Conservation (phyloP, 2,329 filamentous ascomycete genomes). For the Claviceps monticola region DNA sequence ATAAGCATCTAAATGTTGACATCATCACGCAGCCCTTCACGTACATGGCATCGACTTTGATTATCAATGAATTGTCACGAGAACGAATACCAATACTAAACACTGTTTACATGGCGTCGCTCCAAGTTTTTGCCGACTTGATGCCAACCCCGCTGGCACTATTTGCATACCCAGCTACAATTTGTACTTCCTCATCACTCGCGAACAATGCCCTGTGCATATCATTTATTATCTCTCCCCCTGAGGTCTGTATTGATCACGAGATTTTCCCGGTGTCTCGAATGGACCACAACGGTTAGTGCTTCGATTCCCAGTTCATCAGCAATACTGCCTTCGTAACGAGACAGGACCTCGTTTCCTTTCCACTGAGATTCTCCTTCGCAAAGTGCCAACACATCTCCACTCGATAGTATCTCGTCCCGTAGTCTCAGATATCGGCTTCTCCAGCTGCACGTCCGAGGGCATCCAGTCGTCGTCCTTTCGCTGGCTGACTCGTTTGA, state of each 20-base stretch:
- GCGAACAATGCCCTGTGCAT: not conserved
- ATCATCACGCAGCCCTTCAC: no score
- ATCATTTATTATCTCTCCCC: not conserved
- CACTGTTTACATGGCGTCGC: no score
- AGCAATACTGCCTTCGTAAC: not conserved
- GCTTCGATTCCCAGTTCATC: slow-evolving; percentile 31
- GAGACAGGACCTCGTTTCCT: slow-evolving; percentile 1
- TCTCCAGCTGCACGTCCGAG: slow-evolving; percentile 29
- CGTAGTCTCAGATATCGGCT: slow-evolving; percentile 26
- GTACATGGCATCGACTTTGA: no score
- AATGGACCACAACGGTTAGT: slow-evolving; percentile 36
- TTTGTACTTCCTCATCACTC: not conserved
- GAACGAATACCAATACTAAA: no score
- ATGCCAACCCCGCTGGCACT: no score
- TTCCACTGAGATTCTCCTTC: slow-evolving; percentile 5
- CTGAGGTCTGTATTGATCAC: slow-evolving; percentile 33
- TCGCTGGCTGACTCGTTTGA: not conserved
- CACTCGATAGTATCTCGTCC: slow-evolving; percentile 27
- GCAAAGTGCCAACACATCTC: slow-evolving; percentile 21
- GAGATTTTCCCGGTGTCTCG: slow-evolving; percentile 34
- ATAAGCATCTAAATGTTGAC: no score
- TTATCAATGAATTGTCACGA: no score
- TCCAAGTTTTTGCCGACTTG: no score
- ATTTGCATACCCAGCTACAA: not conserved
- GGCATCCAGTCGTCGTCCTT: slow-evolving; percentile 1